Evolutionary conservation across 805 yeast genomes (phyloP), one percentile per base, ranked within the genome.

Genomic region (Gaillardinia entomophila): DNA sequence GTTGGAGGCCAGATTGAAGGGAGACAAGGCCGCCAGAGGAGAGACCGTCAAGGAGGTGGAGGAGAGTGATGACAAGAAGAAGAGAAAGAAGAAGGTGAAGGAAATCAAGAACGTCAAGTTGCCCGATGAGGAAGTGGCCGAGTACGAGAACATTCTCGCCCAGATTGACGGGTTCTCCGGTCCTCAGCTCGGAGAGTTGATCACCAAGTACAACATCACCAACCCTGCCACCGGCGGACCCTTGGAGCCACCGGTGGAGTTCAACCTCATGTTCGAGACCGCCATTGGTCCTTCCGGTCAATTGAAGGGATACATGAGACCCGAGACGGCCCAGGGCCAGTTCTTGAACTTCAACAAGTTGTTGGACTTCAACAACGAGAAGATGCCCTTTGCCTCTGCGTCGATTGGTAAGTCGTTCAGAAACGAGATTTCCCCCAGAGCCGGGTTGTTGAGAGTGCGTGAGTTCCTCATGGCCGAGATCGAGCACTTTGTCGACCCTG

Each of bases 321-420:
- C 99, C 40, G 99, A 92, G 71, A 92, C 99, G 43, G 99, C 99
- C 16, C 99, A 92, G 73, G 99, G 99, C 55, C 98, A 92, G 69
- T 92, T 92, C 62, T 73, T 92, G 57, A 92, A 92, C 74, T 92
- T 92, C 68, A 77, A 78, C 71, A 94, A 90, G 66, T 73, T 92
- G 53, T 76, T 87, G 51, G 98, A 92, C 54, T 85, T 79, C 73
- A 92, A 92, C 77, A 92, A 92, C 68, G 79, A 82, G 62, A 84
- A 80, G 62, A 89, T 94, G 90, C 99, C 99, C 37, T 92, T 92
- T 63, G 99, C 99, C n/a, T 87, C 96, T 43, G 98, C 98, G 32
- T 84, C 97, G 24, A 87, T 92, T 54, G 99, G 99, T 57, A 92
- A 92, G 66, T 89, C 97, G 11, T 92, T 92, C 75, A 84, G 99